Conservation (phyloP, 768 basidiomycete genomes). For the Sporobolomyces pararoseus region DNA sequence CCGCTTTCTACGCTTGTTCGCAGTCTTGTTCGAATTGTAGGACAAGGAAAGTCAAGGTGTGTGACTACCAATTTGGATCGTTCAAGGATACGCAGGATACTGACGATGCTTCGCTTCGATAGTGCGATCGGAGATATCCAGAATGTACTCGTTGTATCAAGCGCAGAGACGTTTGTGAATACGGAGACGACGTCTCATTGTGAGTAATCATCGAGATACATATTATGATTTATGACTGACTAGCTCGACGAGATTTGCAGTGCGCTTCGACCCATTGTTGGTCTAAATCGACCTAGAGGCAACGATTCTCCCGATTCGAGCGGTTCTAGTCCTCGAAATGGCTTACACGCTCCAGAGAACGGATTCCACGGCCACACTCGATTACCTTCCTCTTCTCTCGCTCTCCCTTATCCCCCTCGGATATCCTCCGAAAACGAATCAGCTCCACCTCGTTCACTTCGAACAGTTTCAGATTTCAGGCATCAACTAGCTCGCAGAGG, state of each 20-base stretch:
- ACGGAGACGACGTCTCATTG: slow-evolving; percentile 32
- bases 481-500: slow-evolving; percentile 15
- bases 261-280: slow-evolving; percentile 19
- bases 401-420: background rate
- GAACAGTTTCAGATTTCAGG: slow-evolving; percentile 15
- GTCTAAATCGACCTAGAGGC: background rate
- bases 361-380: background rate
- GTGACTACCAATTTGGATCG: background rate
- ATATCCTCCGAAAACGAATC: background rate
- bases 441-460: background rate
- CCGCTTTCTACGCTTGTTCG: background rate
- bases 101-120: background rate
- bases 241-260: background rate
- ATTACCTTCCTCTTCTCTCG: background rate
- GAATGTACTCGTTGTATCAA: slow-evolving; percentile 31
- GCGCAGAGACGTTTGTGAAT: slow-evolving; percentile 31
- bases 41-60: slow-evolving; percentile 30
- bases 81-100: too few species aligned
- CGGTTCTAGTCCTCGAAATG: background rate
- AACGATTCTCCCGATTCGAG: background rate
- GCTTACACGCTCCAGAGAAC: background rate
- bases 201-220: background rate
- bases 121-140: slow-evolving; percentile 35
- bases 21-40: slow-evolving; percentile 30
- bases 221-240: too few species aligned